phyloP scores from a whole-genome alignment of 306 rosid genomes.

The Trichosanthes truncata region DNA sequence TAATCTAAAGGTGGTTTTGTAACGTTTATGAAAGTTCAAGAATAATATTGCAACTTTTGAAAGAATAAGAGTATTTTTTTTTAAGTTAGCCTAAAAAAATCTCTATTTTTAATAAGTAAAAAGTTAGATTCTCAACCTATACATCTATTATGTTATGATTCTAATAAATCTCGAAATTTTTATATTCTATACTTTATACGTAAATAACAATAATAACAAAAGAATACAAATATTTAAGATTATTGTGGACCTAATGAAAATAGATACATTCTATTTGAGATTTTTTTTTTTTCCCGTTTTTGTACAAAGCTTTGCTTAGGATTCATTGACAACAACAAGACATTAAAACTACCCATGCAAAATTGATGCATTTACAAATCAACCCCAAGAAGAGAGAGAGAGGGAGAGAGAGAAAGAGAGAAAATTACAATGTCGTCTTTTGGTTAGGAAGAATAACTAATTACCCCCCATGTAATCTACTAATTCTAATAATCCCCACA shows the following conservation, averaged over 20 bases:
- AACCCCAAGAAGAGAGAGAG: slow-evolving; percentile 27
- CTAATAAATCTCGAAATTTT: no score
- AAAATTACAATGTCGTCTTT: neutral
- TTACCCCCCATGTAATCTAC: slow-evolving; percentile 11
- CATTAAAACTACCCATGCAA: slow-evolving; percentile 19
- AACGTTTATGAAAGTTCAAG: no score
- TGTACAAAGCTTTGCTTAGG: slow-evolving; percentile 1
- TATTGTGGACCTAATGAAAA: neutral
- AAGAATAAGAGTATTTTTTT: no score
- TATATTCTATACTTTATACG: no score
- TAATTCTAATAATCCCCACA: neutral
- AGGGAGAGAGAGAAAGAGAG: slow-evolving; percentile 6
- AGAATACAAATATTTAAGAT: neutral
- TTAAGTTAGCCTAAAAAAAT: no score
- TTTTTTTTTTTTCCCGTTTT: neutral
- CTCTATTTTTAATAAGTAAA: no score
- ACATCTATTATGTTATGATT: no score
- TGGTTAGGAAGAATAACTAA: neutral
- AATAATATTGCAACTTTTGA: no score
- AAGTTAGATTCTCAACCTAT: no score
- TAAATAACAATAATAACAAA: neutral
- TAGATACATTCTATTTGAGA: slow-evolving; percentile 6
- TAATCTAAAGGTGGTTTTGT: no score
- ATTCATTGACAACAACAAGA: slow-evolving; percentile 10
- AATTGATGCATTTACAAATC: slow-evolving; percentile 32